Conservation (phyloP, 495 filamentous ascomycete species). For the Darksidea phi region DNA sequence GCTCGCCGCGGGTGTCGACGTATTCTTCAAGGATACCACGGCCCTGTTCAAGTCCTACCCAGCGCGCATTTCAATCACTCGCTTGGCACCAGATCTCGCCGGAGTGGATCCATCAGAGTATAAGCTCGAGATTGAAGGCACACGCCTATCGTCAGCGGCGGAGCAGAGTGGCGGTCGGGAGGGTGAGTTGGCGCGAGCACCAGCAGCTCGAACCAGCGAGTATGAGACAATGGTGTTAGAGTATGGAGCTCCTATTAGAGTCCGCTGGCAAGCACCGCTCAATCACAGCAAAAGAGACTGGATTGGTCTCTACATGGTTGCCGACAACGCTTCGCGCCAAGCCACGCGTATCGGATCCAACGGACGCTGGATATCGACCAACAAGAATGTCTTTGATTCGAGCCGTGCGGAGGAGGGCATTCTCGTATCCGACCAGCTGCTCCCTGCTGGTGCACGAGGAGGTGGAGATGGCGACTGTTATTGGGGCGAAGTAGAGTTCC, state of each 20-base stretch:
- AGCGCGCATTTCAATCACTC: conserved; percentile 79
- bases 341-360: conserved; percentile 79
- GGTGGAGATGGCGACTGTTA: conserved; percentile 56
- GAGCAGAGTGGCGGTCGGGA: conserved; percentile 50
- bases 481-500: conserved; percentile 80
- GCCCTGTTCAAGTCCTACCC: conserved; percentile 88
- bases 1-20: conserved; percentile 79
- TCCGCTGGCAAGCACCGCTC: conserved; percentile 87
- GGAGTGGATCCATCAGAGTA: conserved; percentile 85
- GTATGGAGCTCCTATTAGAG: conserved; percentile 87
- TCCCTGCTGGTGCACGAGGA: conserved; percentile 48
- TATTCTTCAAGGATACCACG: conserved; percentile 83
- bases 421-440: conserved; percentile 60
- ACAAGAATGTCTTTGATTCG: conserved; percentile 73
- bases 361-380: conserved; percentile 85
- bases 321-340: conserved; percentile 84
- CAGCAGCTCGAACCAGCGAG: conserved; percentile 54
- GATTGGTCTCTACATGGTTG: conserved; percentile 92
- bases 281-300: conserved; percentile 93
- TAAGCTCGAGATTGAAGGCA: conserved; percentile 69
- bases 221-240: conserved; percentile 76
- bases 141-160: conserved; percentile 51
- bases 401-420: conserved; percentile 76
- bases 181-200: conserved; percentile 51
- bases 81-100: conserved; percentile 75